Percentiles rank a stretch among this genome's conserved stretches.
Conservation (phyloP, 169 alveolate genomes). For the Eimeria tenella region DNA sequence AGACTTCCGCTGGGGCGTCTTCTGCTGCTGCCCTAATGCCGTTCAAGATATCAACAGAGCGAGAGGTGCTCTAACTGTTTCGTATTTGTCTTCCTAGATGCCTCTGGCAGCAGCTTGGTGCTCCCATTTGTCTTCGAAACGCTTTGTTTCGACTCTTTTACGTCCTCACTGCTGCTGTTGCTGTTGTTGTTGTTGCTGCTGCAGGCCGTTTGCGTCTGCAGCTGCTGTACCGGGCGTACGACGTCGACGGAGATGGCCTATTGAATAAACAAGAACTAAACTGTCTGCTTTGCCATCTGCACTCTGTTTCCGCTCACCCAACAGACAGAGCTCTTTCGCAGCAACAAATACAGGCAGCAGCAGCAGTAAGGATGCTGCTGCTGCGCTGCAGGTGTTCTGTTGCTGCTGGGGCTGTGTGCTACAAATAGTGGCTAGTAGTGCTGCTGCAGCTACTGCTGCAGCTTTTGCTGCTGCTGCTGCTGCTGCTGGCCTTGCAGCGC, state of each 20-base stretch:
- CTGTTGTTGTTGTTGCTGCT: background rate
- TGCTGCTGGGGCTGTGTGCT: background rate
- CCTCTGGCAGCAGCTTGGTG: background rate
- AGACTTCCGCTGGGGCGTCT: constrained; percentile 34
- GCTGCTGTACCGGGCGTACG: constrained; percentile 53
- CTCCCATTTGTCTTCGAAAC: background rate
- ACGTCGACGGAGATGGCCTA: constrained; percentile 44
- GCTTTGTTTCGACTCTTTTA: background rate
- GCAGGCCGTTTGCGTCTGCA: constrained; percentile 44
- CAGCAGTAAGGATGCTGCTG: constrained; percentile 5
- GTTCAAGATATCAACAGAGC: background rate
- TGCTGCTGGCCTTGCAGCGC: background rate
- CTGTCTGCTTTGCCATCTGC: constrained; percentile 56
- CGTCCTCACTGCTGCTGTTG: background rate
- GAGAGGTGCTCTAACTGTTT: background rate
- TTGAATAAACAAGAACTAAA: background rate
- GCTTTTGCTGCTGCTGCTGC: constrained; percentile 5
- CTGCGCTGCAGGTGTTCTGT: background rate
- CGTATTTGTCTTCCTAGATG: background rate
- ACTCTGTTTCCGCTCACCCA: constrained; percentile 5
- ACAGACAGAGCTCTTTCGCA: background rate
- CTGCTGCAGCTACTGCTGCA: background rate
- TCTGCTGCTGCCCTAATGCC: background rate
- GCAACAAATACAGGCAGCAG: background rate
- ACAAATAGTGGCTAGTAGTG: background rate